A percentile compares a stretch with the other conserved stretches of the same genome.
These are phyloP conservation scores for Trametopsis cervina DNA, from an alignment of 768 basidiomycete species.

Conservation along the genomic window DNA sequence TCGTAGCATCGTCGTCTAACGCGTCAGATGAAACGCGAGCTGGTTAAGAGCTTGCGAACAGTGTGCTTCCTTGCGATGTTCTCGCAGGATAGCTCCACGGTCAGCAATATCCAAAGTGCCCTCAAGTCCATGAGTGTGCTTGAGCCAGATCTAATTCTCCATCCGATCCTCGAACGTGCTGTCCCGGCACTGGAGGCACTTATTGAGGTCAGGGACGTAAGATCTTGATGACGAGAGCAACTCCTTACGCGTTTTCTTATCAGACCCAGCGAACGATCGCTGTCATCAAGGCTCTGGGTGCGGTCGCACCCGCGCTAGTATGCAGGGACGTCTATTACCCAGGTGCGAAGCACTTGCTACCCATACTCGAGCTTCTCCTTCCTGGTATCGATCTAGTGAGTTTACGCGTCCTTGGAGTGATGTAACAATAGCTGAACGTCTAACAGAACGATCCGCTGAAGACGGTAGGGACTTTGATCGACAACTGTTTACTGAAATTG, in stretches of 20 bases:
- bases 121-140: conserved; percentile 77
- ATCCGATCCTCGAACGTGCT: conserved; percentile 75
- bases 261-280: conserved; percentile 82
- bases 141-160: conserved; percentile 82
- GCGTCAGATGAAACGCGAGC: conserved; percentile 69
- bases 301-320: conserved; percentile 75
- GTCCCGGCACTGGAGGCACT: conserved; percentile 83
- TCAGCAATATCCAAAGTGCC: conserved; percentile 69
- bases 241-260: too few species aligned
- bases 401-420: conserved; percentile 3
- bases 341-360: conserved; percentile 76
- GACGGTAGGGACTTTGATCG: conserved; percentile 41
- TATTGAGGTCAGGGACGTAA: conserved; percentile 52
- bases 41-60: conserved; percentile 76
- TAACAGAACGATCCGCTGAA: conserved; percentile 70
- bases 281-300: conserved; percentile 78
- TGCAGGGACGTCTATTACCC: conserved; percentile 72
- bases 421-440: background rate
- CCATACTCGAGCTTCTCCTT: conserved; percentile 72
- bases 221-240: background rate
- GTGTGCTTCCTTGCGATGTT: conserved; percentile 88
- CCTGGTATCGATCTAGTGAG: conserved; percentile 83
- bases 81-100: conserved; percentile 71
- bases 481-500: background rate
- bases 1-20: conserved; percentile 69